These are phyloP conservation scores for Lasiodiplodia theobromae DNA, from an alignment of 2,329 filamentous ascomycete genomes.

Conservation along the genomic window DNA sequence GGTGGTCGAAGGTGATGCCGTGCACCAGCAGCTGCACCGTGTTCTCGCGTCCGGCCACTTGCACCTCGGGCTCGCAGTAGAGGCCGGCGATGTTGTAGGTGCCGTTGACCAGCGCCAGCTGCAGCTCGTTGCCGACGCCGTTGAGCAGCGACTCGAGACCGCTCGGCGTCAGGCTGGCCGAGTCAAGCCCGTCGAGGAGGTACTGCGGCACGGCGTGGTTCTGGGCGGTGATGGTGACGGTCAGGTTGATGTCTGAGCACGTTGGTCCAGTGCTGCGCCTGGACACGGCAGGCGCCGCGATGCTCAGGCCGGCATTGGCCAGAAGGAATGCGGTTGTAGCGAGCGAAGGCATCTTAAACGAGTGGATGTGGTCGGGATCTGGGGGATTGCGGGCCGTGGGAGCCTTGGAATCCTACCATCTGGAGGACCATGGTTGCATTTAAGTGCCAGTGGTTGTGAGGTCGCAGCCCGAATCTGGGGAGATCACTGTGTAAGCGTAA, in stretches of 20 bases:
- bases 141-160: slow-evolving; percentile 9
- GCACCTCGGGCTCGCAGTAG: slow-evolving; percentile 23
- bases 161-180: not conserved
- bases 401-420: not conserved
- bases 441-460: not conserved
- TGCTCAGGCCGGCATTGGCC: slow-evolving; percentile 2
- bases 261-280: slow-evolving; percentile 11
- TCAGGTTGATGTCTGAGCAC: slow-evolving; percentile 8
- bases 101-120: slow-evolving; percentile 16
- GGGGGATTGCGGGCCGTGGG: not conserved
- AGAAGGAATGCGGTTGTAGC: slow-evolving; percentile 5
- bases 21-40: slow-evolving; percentile 49
- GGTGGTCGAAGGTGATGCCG: slow-evolving; percentile 49
- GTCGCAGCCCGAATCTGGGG: not conserved
- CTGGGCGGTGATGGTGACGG: slow-evolving; percentile 16
- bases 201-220: slow-evolving; percentile 1
- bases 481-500: not conserved
- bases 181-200: not conserved
- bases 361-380: not conserved
- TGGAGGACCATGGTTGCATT: not conserved
- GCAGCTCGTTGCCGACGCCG: slow-evolving; percentile 16
- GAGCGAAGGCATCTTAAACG: slow-evolving; percentile 14
- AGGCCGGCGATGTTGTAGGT: slow-evolving; percentile 17
- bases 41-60: not conserved
- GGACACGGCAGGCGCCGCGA: not conserved